phyloP scores from a whole-genome alignment of 1,284 basidiomycete species.

The Melampsora occidentalis region DNA sequence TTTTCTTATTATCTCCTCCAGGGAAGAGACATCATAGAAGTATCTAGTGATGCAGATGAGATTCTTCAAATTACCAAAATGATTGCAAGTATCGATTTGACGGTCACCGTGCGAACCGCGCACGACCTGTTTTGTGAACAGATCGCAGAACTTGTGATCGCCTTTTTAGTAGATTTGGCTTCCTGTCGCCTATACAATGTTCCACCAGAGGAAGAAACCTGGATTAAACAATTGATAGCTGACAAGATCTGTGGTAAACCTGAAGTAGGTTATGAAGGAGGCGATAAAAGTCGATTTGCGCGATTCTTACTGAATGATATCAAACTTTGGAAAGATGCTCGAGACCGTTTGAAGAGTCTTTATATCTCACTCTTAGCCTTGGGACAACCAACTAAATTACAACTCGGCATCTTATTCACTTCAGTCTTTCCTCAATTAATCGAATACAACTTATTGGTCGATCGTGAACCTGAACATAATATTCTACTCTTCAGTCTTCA shows the following conservation, averaged over 20 bases:
- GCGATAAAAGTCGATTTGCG: conserved; percentile 61
- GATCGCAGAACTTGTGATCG: conserved; percentile 73
- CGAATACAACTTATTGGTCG: conserved; percentile 82
- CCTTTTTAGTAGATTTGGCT: conserved; percentile 79
- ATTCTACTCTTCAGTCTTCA: conserved; percentile 88
- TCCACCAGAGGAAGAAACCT: conserved; percentile 63
- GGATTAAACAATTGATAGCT: conserved; percentile 53
- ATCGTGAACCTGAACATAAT: conserved; percentile 79
- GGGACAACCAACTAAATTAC: conserved; percentile 70
- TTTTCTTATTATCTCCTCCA: conserved; percentile 48
- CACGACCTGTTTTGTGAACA: conserved; percentile 89
- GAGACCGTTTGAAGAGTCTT: conserved; percentile 74
- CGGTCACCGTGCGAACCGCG: conserved; percentile 81
- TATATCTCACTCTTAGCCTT: conserved; percentile 74
- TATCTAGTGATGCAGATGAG: conserved; percentile 65
- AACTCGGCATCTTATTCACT: conserved; percentile 76
- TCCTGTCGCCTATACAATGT: conserved; percentile 58
- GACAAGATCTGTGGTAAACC: conserved; percentile 28
- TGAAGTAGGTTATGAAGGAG: conserved; percentile 35
- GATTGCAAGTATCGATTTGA: conserved; percentile 83
- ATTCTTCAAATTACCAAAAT: conserved; percentile 75
- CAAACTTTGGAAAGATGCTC: conserved; percentile 76
- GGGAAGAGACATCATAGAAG: conserved; percentile 81
- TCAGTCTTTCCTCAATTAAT: conserved; percentile 80
- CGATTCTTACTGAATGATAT: conserved; percentile 74